Conservation (phyloP, 2,329 filamentous ascomycete genomes). For the Botryotinia calthae region DNA sequence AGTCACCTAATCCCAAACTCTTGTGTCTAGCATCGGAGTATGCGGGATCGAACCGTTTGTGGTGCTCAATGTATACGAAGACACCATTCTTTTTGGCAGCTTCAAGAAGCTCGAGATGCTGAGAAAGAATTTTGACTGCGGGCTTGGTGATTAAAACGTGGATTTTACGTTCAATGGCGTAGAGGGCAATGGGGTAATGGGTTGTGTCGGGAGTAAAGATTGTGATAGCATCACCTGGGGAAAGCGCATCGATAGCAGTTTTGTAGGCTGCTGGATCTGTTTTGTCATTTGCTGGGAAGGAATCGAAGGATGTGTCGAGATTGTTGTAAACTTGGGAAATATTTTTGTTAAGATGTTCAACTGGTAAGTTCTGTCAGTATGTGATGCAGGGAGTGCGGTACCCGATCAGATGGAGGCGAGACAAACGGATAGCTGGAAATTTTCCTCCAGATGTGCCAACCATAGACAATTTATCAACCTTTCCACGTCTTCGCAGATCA, state of each 20-base stretch:
- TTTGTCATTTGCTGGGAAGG: slow-evolving; percentile 72
- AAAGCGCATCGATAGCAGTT: slow-evolving; percentile 77
- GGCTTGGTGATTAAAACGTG: slow-evolving; percentile 95
- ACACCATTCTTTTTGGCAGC: slow-evolving; percentile 73
- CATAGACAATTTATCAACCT: slow-evolving; percentile 84
- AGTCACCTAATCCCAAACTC: slow-evolving; percentile 77
- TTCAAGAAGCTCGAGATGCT: slow-evolving; percentile 74
- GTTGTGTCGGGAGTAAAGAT: slow-evolving; percentile 95
- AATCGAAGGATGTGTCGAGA: slow-evolving; percentile 81
- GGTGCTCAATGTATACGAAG: slow-evolving; percentile 91
- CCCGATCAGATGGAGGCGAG: not conserved
- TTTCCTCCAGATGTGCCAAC: slow-evolving; percentile 85
- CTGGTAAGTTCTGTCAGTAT: slow-evolving; percentile 42
- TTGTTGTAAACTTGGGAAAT: slow-evolving; percentile 85
- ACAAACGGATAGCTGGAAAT: slow-evolving; percentile 83
- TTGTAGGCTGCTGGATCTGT: slow-evolving; percentile 84
- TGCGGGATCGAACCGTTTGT: slow-evolving; percentile 93
- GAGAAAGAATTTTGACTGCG: slow-evolving; percentile 76
- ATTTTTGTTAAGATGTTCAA: slow-evolving; percentile 81
- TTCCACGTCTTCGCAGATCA: slow-evolving; percentile 82
- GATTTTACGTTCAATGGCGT: slow-evolving; percentile 82
- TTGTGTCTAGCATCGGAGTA: slow-evolving; percentile 84
- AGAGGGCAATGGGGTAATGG: slow-evolving; percentile 87
- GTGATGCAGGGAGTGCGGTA: not conserved
- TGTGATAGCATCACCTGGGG: slow-evolving; percentile 82